These are phyloP conservation scores for Casuarina glauca DNA, from an alignment of 306 rosid genomes.

Conservation along the genomic window DNA sequence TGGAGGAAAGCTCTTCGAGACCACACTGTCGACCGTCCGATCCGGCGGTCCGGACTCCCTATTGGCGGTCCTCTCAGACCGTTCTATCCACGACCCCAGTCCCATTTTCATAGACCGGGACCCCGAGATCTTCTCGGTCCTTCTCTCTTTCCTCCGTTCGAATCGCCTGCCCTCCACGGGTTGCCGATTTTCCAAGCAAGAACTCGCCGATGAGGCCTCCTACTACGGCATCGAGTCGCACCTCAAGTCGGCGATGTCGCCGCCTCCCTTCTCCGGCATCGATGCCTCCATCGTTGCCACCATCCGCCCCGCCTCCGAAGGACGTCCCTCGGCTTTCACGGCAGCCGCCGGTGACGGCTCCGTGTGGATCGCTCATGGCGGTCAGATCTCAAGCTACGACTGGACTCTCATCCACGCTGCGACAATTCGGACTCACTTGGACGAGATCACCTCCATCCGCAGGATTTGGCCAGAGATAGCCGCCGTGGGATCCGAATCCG, in stretches of 20 bases:
- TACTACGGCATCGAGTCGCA: slow-evolving; percentile 77
- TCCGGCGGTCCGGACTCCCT: slow-evolving; percentile 79
- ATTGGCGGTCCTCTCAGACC: slow-evolving; percentile 63
- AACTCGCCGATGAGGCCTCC: slow-evolving; percentile 82
- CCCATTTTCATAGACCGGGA: slow-evolving; percentile 90
- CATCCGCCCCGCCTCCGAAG: slow-evolving; percentile 73
- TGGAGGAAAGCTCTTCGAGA: slow-evolving; percentile 83
- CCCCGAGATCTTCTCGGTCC: slow-evolving; percentile 80
- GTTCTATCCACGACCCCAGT: slow-evolving; percentile 38
- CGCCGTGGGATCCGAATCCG: slow-evolving; percentile 61
- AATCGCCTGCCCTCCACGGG: slow-evolving; percentile 66
- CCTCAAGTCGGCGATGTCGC: slow-evolving; percentile 57
- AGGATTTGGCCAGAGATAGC: slow-evolving; percentile 72
- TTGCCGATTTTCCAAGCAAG: slow-evolving; percentile 64
- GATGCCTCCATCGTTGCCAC: slow-evolving; percentile 57
- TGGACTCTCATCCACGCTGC: slow-evolving; percentile 54
- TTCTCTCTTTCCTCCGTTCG: slow-evolving; percentile 80
- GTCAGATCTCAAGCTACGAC: slow-evolving; percentile 78
- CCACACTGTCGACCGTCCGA: slow-evolving; percentile 66
- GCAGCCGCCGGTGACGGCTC: slow-evolving; percentile 56
- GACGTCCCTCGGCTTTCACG: slow-evolving; percentile 61
- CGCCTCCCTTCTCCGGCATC: slow-evolving; percentile 66
- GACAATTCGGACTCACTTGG: slow-evolving; percentile 74
- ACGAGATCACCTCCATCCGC: slow-evolving; percentile 62
- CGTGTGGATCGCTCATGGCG: slow-evolving; percentile 88